Percentiles rank a stretch among this genome's conserved stretches.
Evolutionary conservation across 2,329 filamentous ascomycete genomes (phyloP).

Genomic region (Pestalotiopsis sp.): DNA sequence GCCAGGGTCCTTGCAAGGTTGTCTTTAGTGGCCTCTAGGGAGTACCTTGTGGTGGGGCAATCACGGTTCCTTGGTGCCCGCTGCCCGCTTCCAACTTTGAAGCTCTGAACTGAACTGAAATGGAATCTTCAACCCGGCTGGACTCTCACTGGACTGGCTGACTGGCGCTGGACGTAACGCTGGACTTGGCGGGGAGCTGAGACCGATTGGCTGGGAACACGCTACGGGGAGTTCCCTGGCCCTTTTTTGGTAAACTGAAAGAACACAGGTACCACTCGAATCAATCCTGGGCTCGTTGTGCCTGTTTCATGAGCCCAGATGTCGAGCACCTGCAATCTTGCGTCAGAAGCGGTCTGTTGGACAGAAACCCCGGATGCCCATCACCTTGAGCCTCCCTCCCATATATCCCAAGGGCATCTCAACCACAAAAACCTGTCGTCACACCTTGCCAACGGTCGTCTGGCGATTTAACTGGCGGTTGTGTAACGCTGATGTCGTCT

Average conservation of each 20-base stretch:
- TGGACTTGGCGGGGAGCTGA: neutral
- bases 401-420: neutral
- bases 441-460: neutral
- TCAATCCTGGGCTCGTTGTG: neutral
- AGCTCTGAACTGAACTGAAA: neutral
- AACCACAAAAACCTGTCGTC: neutral
- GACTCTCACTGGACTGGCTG: too few relatives aligned
- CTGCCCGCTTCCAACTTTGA: neutral
- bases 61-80: neutral
- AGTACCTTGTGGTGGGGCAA: neutral
- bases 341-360: neutral
- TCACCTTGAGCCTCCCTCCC: neutral
- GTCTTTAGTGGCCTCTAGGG: too few relatives aligned
- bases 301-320: neutral
- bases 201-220: constrained; percentile 9
- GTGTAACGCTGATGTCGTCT: neutral
- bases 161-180: neutral
- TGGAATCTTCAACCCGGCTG: neutral
- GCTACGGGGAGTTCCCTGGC: neutral
- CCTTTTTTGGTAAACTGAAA: neutral
- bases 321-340: constrained; percentile 8
- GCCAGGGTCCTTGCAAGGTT: neutral
- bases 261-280: neutral
- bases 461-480: neutral
- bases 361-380: constrained; percentile 1